phyloP scores from a whole-genome alignment of 495 filamentous ascomycete genomes.

The Penicillium crystallinum region DNA sequence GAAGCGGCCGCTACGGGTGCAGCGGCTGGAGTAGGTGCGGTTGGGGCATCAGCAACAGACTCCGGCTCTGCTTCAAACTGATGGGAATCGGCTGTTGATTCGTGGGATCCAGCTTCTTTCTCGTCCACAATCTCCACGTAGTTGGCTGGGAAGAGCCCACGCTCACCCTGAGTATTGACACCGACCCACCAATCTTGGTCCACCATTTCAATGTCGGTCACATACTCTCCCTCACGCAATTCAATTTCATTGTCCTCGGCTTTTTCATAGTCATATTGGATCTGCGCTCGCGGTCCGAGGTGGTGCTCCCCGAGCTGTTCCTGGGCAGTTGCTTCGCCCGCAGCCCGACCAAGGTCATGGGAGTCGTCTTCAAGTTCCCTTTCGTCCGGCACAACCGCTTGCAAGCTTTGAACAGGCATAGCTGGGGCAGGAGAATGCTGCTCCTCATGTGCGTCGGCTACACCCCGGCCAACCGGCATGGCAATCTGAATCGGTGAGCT shows the following conservation, averaged over 20 bases:
- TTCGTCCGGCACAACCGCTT: slow-evolving; percentile 55
- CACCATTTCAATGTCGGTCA: slow-evolving; percentile 97
- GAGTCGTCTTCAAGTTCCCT: slow-evolving; percentile 59
- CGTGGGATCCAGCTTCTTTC: slow-evolving; percentile 35
- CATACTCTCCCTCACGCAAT: slow-evolving; percentile 80
- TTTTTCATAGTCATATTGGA: slow-evolving; percentile 95
- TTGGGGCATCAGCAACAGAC: slow-evolving; percentile 2
- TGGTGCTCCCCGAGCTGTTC: slow-evolving; percentile 22
- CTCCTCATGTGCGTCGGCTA: slow-evolving; percentile 55
- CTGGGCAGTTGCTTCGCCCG: slow-evolving; percentile 49
- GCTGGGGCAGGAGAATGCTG: slow-evolving; percentile 43
- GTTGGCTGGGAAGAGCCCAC: slow-evolving; percentile 90
- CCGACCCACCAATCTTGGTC: slow-evolving; percentile 98
- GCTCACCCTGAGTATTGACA: slow-evolving; percentile 71
- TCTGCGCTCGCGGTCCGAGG: slow-evolving; percentile 61
- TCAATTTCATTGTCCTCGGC: slow-evolving; percentile 96
- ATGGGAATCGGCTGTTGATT: slow-evolving; percentile 26
- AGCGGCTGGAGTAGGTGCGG: background rate
- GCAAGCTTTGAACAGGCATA: slow-evolving; percentile 54
- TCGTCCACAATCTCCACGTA: slow-evolving; percentile 82
- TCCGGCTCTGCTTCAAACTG: slow-evolving; percentile 13
- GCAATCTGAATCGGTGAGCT: slow-evolving; percentile 79
- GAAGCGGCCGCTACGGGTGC: slow-evolving; percentile 17
- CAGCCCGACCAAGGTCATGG: slow-evolving; percentile 58
- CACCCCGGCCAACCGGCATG: slow-evolving; percentile 72